Evolutionary conservation across 2,329 filamentous ascomycete species (phyloP).

Genomic region (Alternaria solani): DNA sequence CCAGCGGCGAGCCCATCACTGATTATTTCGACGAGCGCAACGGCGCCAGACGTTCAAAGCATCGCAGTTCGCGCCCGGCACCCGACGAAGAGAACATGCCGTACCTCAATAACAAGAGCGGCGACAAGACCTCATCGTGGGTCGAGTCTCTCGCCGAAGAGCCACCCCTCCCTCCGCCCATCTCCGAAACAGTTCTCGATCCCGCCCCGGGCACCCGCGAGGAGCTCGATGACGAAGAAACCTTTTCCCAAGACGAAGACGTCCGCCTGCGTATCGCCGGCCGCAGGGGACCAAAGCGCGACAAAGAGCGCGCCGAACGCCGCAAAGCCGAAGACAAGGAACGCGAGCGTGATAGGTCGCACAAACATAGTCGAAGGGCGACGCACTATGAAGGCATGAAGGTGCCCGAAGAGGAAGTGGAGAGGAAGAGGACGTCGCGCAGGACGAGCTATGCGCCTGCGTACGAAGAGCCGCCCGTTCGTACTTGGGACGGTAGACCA

Average conservation of each 20-base stretch:
- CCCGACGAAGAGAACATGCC: constrained; percentile 45
- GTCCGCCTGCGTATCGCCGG: constrained; percentile 47
- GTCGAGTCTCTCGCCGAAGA: constrained; percentile 57
- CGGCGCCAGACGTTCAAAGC: constrained; percentile 31
- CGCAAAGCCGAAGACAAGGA: constrained; percentile 38
- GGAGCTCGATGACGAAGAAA: constrained; percentile 43
- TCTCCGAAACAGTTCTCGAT: constrained; percentile 58
- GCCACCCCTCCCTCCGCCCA: constrained; percentile 57
- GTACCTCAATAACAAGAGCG: constrained; percentile 48
- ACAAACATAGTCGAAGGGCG: constrained; percentile 38
- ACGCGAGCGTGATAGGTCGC: constrained; percentile 38
- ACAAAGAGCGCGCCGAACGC: constrained; percentile 42
- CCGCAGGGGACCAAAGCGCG: constrained; percentile 38
- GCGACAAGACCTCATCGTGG: constrained; percentile 61
- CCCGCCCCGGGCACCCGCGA: constrained; percentile 37
- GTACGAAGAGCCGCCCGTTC: constrained; percentile 44
- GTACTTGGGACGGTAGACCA: constrained; percentile 54
- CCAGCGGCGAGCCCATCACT: constrained; percentile 48
- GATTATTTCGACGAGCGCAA: constrained; percentile 59
- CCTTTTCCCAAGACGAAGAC: constrained; percentile 50
- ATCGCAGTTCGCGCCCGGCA: constrained; percentile 39
- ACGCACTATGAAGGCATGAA: constrained; percentile 35
- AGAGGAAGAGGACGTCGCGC: constrained; percentile 37
- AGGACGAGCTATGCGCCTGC: constrained; percentile 42
- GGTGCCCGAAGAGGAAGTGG: constrained; percentile 31